Evolutionary conservation across 306 rosid genomes (phyloP).

Genomic region (Calophaca sinica): DNA sequence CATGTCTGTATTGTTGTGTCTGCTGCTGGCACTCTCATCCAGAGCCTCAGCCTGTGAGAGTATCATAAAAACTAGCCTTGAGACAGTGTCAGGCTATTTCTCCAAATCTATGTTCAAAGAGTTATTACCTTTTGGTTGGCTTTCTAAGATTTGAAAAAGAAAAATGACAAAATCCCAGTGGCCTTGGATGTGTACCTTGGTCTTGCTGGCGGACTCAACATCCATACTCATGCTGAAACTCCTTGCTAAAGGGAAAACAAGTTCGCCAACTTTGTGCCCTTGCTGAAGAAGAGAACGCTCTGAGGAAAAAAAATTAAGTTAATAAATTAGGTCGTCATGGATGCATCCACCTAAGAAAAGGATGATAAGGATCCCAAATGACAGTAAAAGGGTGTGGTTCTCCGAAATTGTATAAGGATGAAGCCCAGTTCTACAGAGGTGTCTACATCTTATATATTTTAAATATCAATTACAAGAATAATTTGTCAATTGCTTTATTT

Average conservation of each 20-base stretch:
- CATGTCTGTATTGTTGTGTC: conserved; percentile 43
- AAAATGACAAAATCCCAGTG: neutral
- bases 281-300: conserved; percentile 88
- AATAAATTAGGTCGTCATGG: neutral
- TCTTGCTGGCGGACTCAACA: conserved; percentile 60
- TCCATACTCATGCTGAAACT: conserved; percentile 65
- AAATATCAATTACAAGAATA: too few relatives aligned
- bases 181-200: conserved; percentile 51
- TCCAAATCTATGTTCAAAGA: conserved; percentile 3
- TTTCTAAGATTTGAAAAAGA: conserved; percentile 28
- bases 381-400: neutral
- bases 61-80: conserved; percentile 28
- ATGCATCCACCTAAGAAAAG: too few relatives aligned
- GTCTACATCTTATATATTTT: too few relatives aligned
- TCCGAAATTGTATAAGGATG: conserved; percentile 22
- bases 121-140: neutral
- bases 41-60: conserved; percentile 33
- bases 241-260: conserved; percentile 89
- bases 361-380: conserved; percentile 3
- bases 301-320: conserved; percentile 41
- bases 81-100: neutral
- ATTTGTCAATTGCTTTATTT: too few relatives aligned
- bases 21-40: conserved; percentile 39
- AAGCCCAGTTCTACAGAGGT: neutral
- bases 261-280: conserved; percentile 90